Evolutionary conservation across 2,329 filamentous ascomycete species (phyloP), one percentile per base, ranked within the genome.

Genomic region (Cercospora beticola): DNA sequence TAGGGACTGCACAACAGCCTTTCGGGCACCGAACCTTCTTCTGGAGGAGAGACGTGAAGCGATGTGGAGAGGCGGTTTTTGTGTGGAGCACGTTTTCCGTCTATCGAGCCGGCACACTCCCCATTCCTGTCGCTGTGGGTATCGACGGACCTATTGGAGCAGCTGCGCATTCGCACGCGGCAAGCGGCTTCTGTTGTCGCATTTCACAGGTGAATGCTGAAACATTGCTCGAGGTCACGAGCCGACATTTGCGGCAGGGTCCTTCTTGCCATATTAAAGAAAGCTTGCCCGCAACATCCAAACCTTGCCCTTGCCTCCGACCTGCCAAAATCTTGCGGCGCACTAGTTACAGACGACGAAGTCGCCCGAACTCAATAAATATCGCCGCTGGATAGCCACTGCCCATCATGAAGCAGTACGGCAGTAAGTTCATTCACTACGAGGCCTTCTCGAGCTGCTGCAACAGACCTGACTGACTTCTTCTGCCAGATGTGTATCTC

Each of bases 401-500:
- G 62, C 62, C 62, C 52, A 59, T 8, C 52, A 65, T 65, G 62
- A 76, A 75, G 68, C 70, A 78, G 65, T 83, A 87, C 64, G 84
- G 85, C 26, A 88, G 36, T 43, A 43, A n/a, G 36, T 43, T n/a
- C 2, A 40, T 2, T 5, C 14, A 16, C 36, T 5, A 40, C 2
- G 36, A n/a, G 36, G 16, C 36, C 7, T 40, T 5, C 36, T 40
- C 3, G 14, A 40, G 36, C 36, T 43, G 36, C 36, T 43, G 36
- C 36, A 6, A 43, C 14, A n/a, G 16, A n/a, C 16, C 7, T 3
- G 16, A 16, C 36, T n/a, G 36, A 43, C 36, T 1, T 4, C 33
- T 43, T 3, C 36, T 43, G 36, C 36, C 36, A 43, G 36, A 88
- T 71, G 83, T 88, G 73, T 88, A 89, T 75, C 78, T 84, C 66